Evolutionary conservation across 2,329 filamentous ascomycete species (phyloP), one percentile per base, ranked within the genome.

Genomic region (Spiromastix sp.): DNA sequence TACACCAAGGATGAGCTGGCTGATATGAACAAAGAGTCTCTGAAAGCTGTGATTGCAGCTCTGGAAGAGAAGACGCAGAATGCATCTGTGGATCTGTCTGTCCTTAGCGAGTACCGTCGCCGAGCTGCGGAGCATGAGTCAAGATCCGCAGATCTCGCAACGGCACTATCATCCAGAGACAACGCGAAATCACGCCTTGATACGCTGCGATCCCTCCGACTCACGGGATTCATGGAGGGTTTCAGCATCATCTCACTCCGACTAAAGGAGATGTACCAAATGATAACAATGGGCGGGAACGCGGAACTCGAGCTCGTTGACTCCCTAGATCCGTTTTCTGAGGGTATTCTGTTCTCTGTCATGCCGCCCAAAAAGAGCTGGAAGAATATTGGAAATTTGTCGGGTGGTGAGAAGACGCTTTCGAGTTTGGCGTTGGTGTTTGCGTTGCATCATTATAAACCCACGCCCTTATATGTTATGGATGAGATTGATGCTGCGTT

Each of bases 321-420:
- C 65, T 89, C 81, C 12, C 68, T 98, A 2, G 93, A 98, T 57
- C 91, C 91, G 0, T 98, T 98, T 68, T 86, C 83, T 5, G 91
- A 98, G 61, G 91, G 91, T 17, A 96, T 98, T 43, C 59, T 95
- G 31, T 98, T 98, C 68, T 89, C 81, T 37, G 93, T 98, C 46
- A 98, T 98, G 91, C 93, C 91, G 33, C 91, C 91, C 9, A 98
- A 98, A 75, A 98, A 98, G 73, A 91, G 82, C 54, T 98, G 93
- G 93, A 98, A 95, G 73, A 98, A 96, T 57, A 98, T 98, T 55
- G 81, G 82, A 54, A 96, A 98, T 58, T 58, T 98, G 48, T 89
- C 81, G 20, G 91, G 91, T 68, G 91, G 91, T 44, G 91, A 98
- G 65, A 98, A 98, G 75, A 98, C 91, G 24, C 66, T 98, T 42